Evolutionary conservation across 306 rosid species (phyloP), one percentile per base, ranked within the genome.

Genomic region (Leucaena leucocephala): DNA sequence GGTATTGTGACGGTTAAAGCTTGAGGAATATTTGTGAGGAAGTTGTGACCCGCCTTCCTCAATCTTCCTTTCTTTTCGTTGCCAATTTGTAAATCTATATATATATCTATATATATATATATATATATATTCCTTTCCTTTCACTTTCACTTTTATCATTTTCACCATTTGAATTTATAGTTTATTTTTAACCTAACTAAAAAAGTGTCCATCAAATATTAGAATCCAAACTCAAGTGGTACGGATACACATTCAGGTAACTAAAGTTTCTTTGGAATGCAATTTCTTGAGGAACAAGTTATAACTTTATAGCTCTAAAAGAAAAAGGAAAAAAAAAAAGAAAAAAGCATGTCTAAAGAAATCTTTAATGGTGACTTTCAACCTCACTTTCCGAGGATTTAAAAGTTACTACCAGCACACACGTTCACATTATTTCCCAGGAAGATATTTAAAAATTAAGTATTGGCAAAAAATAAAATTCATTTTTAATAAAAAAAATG

Each of bases 231-330:
- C 0, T 38, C 42, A 38, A 38, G 6, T 38, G 42, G 42, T 38
- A 38, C 13, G 21, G 49, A 66, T 39, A 19, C 33, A n/a, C 8
- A 67, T 34, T 11, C 12, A 42, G 34, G 33, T 13, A 55, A 40
- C 14, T 39, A 11, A 17, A 66, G 71, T 17, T 19, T 7, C 33
- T 4, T 42, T 42, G 10, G 19, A 10, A 68, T 43, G 7, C 38
- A 21, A 9, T 68, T 68, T 19, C 73, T 68, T 68, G 19, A 43
- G 2, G 55, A 68, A 44, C 16, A 68, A 43, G 73, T 68, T 44
- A 68, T 8, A 44, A 11, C 39, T 43, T 11, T 21, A 43, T 35
- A 22, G 6, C 48, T 17, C 33, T 15, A 3, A 5, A 19, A 9
- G 22, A n/a, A 17, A 19, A 19, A 49, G 4, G n/a, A 5, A 8